Conservation (phyloP, 1,284 basidiomycete species). For the Kalmanozyma brasiliensis region DNA sequence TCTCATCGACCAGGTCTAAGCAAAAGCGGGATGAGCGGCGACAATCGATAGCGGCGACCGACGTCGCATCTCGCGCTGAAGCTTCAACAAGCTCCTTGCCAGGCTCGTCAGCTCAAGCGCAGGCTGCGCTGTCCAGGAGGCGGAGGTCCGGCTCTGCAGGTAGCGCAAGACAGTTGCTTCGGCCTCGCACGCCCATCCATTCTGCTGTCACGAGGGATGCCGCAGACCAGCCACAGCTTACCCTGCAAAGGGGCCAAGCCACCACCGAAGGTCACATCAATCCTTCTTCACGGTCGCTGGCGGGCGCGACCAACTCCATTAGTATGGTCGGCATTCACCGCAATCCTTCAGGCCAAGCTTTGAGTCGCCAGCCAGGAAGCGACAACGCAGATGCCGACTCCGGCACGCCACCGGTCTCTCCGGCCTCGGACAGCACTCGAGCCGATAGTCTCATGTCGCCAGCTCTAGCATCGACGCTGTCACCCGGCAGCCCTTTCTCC, state of each 20-base stretch:
- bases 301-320: too few relatives aligned
- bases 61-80: conserved; percentile 4
- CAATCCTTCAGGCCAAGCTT: background rate
- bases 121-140: conserved; percentile 17
- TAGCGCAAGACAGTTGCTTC: conserved; percentile 28
- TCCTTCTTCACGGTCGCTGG: background rate
- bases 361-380: background rate
- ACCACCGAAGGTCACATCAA: too few relatives aligned
- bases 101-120: conserved; percentile 18
- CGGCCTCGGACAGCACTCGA: conserved; percentile 25
- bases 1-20: conserved; percentile 34
- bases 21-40: conserved; percentile 34
- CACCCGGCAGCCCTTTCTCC: background rate
- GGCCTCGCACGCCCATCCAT: conserved; percentile 29
- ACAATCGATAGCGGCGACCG: conserved; percentile 14
- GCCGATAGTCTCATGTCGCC: conserved; percentile 14
- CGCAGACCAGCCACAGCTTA: background rate
- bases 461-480: background rate
- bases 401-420: conserved; percentile 18
- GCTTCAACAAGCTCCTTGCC: conserved; percentile 4
- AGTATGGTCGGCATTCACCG: too few relatives aligned
- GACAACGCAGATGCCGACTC: conserved; percentile 6
- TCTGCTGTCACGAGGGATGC: background rate
- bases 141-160: conserved; percentile 27
- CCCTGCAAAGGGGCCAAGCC: background rate